Base-by-base conservation (phyloP, 1,139 yeast species). In the Candida frijolesensis region DNA sequence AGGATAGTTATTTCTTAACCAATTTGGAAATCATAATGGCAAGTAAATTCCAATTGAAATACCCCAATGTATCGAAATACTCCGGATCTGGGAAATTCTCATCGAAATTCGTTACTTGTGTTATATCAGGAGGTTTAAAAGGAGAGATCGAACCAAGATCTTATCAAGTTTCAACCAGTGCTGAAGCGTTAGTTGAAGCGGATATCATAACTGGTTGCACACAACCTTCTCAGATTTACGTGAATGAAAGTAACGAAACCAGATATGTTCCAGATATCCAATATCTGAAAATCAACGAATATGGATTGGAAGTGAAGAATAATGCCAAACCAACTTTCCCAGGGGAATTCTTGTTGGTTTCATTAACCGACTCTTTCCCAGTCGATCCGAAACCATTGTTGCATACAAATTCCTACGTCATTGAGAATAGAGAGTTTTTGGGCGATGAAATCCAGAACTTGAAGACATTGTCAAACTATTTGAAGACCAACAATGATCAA, bases 311-410 rank as follows among this genome's bases (percentile, higher is more conserved):
- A 46, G 96, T 94, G 15, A 91, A 90, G 63, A 83, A 84, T 42
- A 88, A 89, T 62, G 99, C 98, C 12, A 89, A 89, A 63, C 98
- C 99, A 0, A 90, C 96, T 6, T 91, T 95, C 67, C 99, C 99
- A 0, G 95, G 90, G 14, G 99, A 95, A 57, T 95, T 89, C 65
- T 70, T 95, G 54, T 71, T 95, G 48, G 96, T 94, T 0, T 87
- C 97, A 2, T 71, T 94, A 54, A 87, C 96, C 14, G 98, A 94
- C 66, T 96, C 99, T 1, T 94, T 94, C 79, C 96, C 97, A 2
- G 74, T 81, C 52, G 74, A 74, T 0, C 85, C 88, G 4, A 67
- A 67, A 5, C 84, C 89, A 2, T 56, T 74, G 48, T 82, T 85
- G 61, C 62, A 65, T 22, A 58, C 65, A 3, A 60, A 70, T 14